Base-by-base conservation (phyloP, 139 green algal species). In the Axilococcus clingmanii region DNA sequence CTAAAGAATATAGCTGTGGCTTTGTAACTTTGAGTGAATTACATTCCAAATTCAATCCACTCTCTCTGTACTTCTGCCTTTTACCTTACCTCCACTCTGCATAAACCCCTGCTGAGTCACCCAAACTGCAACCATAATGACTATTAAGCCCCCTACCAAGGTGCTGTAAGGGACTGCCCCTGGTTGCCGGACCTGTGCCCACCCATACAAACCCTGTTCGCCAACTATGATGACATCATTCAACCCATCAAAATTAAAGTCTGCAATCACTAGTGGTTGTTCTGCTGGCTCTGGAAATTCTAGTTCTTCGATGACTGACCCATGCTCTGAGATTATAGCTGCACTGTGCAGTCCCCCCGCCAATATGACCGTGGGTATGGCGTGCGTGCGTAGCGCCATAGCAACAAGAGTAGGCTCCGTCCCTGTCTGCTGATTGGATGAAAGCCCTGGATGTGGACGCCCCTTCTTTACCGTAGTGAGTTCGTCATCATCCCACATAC, bases 181-280 rank as follows among this genome's bases (percentile, higher is more conserved):
- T 9, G 72, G 68, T 31, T 75, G 65, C 45, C 81, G 68, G 4
- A 89, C 69, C 71, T 92, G 83, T 30, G 63, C 61, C 49, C 76
- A 94, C 4, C 69, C 88, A 57, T 87, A 96, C 0, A 89, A n/a
- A 4, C 79, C 80, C 11, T 74, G 36, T 3, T 40, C 19, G 0
- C 60, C 74, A 2, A 86, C 49, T 4, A 95, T 35, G 0, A 97
- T 56, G 3, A 97, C 42, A 55, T 97, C 90, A 16, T 72, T 94
- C 28, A 90, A 68, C 4, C 80, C 70, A 51, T 96, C 88, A 2
- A 82, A 74, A 56, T 89, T 87, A 68, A 92, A 97, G 49, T 97
- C 90, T 20, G 63, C 61, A 17, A 54, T 19, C 36, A 69, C 40
- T 32, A 66, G 38, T 16, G 72, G 64, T 36, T 51, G 40, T 11